Base-by-base conservation (phyloP, 108 stramenopile genomes). In the Fragilaria crotonensis region DNA sequence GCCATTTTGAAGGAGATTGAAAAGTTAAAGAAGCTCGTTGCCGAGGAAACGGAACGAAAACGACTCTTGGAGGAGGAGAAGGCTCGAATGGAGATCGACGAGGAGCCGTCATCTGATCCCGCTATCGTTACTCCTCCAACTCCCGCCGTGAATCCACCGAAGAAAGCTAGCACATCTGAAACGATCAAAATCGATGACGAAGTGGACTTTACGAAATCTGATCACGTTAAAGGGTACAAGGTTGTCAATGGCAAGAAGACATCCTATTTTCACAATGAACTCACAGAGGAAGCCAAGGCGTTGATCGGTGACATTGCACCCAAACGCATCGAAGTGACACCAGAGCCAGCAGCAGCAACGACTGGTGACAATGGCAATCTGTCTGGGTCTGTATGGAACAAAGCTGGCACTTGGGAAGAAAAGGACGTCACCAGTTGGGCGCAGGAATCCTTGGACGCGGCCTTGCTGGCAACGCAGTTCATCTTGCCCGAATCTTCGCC, bases 271-370 rank as follows among this genome's bases (percentile, higher is more conserved):
- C 90, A 96, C 80, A 85, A 94, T 62, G 95, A 95, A 71, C 80
- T 96, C n/a, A 77, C 86, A 26, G 95, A 96, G 47, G 90, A 97
- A 58, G 86, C 84, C 4, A 94, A 84, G 59, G 71, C 62, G 28
- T 70, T 96, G 59, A 95, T 96, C 60, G 95, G 95, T 20, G 93
- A 96, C 59, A 97, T 96, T 64, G 94, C 95, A 18, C 96, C 96
- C 41, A 94, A 96, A 67, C 87, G 80, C 56, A 52, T 97, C 22
- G 79, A 85, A 31, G 46, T 57, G 23, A 60, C 48, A 28, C 52
- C 49, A 17, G 54, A 49, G 25, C 25, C 17, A 18, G 33, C 46
- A 2, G 22, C 61, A 7, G 52, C 55, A 1, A 49, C 54, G 17
- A 65, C 60, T 30, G 81, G 69, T 3, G 11, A 7, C 14, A 11